Percentiles rank a stretch among this genome's conserved stretches.
These are phyloP conservation scores for Pilatotrama ljubarskyi DNA, from an alignment of 768 basidiomycete species.

Conservation along the genomic window DNA sequence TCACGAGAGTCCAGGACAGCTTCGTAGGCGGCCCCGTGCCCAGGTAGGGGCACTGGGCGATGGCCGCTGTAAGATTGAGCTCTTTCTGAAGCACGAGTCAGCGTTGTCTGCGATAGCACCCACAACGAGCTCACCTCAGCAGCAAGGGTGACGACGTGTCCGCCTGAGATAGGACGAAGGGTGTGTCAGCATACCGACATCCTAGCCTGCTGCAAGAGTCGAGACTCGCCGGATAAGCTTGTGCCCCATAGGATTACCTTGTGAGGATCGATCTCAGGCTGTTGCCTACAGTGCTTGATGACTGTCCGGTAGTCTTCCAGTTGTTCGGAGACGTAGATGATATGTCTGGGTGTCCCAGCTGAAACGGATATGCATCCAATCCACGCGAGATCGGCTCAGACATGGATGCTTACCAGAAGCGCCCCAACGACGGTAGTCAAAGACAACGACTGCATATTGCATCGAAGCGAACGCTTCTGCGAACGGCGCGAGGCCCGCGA, in stretches of 20 bases:
- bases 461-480: slow-evolving; percentile 33
- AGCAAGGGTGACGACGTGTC: slow-evolving; percentile 34
- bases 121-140: slow-evolving; percentile 26
- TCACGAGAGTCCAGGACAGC: slow-evolving; percentile 20
- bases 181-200: not conserved
- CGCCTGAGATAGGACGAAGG: slow-evolving; percentile 23
- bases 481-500: slow-evolving; percentile 33
- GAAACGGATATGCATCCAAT: not conserved
- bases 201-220: too few relatives aligned
- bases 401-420: slow-evolving; percentile 30
- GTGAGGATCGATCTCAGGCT: slow-evolving; percentile 34
- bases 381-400: too few relatives aligned
- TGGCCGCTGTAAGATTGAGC: slow-evolving; percentile 32
- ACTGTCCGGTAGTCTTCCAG: slow-evolving; percentile 41
- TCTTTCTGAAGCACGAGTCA: slow-evolving; percentile 16
- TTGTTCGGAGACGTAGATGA: slow-evolving; percentile 35
- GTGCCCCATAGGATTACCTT: slow-evolving; percentile 38
- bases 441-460: slow-evolving; percentile 38
- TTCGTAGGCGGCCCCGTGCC: slow-evolving; percentile 21
- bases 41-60: slow-evolving; percentile 38
- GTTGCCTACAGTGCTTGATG: slow-evolving; percentile 34
- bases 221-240: slow-evolving; percentile 32
- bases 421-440: slow-evolving; percentile 43
- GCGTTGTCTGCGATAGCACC: too few relatives aligned
- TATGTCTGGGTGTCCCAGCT: slow-evolving; percentile 36